phyloP scores from a whole-genome alignment of 2,329 filamentous ascomycete genomes.

The Ophiosphaerella narmari region DNA sequence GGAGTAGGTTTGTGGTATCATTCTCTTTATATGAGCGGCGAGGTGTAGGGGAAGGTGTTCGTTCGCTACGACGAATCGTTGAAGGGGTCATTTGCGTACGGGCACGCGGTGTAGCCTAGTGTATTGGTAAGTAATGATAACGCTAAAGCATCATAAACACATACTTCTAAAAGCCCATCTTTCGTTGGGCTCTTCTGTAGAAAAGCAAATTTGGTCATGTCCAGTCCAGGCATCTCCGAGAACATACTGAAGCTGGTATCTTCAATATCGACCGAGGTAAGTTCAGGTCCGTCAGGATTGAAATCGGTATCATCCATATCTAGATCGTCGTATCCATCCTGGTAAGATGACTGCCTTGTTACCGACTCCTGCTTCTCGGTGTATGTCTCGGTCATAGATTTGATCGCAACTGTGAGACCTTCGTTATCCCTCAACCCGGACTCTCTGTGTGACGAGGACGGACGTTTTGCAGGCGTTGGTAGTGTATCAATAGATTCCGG shows the following conservation, averaged over 20 bases:
- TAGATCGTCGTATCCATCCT: conserved; percentile 25
- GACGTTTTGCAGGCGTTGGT: conserved; percentile 24
- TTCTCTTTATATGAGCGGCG: conserved; percentile 55
- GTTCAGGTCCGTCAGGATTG: conserved; percentile 36
- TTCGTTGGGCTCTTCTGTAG: conserved; percentile 63
- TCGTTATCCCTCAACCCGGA: conserved; percentile 44
- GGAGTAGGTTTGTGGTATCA: conserved; percentile 76
- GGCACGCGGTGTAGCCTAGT: conserved; percentile 42
- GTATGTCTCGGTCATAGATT: conserved; percentile 36
- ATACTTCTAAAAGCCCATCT: conserved; percentile 28
- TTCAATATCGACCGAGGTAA: conserved; percentile 54
- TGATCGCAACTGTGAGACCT: conserved; percentile 44
- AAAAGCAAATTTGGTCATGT: conserved; percentile 81
- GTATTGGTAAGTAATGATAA: conserved; percentile 6
- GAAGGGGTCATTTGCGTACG: conserved; percentile 54
- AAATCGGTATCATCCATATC: conserved; percentile 38
- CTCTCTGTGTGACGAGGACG: conserved; percentile 27
- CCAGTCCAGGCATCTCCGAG: conserved; percentile 76
- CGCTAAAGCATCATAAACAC: conserved; percentile 5
- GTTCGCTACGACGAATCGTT: conserved; percentile 51
- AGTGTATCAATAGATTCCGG: conserved; percentile 14
- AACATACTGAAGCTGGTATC: conserved; percentile 84
- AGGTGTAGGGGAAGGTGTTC: conserved; percentile 58
- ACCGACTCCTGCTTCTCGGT: conserved; percentile 25
- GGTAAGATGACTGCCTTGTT: conserved; percentile 27